Conservation (phyloP, 192 early-diverging fungal genomes). For the Umbelopsis vinacea region DNA sequence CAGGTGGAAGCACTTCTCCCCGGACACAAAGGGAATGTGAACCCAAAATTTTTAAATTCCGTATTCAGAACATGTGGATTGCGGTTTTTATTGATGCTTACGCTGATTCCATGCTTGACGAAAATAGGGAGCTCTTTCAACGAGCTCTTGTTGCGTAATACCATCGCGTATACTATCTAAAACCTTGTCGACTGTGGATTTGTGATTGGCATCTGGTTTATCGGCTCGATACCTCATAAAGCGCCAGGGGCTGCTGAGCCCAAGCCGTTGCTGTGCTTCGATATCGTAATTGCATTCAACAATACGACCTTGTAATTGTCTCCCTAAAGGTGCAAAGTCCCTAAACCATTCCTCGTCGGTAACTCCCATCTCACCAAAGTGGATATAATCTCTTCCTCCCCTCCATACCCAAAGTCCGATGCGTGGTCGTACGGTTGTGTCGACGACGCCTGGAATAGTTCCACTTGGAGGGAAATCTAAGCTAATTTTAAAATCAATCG, state of each 20-base stretch:
- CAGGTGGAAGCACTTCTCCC: neutral
- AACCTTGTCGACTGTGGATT: slow-evolving; percentile 60
- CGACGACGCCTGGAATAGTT: slow-evolving; percentile 31
- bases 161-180: slow-evolving; percentile 73
- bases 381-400: slow-evolving; percentile 40
- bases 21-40: neutral
- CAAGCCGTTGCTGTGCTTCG: slow-evolving; percentile 27
- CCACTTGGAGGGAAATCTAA: slow-evolving; percentile 33
- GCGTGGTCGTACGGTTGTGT: slow-evolving; percentile 39
- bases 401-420: slow-evolving; percentile 59
- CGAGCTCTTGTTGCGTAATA: slow-evolving; percentile 61
- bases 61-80: neutral
- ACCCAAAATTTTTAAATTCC: neutral
- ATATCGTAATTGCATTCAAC: slow-evolving; percentile 69
- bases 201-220: slow-evolving; percentile 76
- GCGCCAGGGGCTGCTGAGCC: slow-evolving; percentile 57
- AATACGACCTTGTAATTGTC: slow-evolving; percentile 56
- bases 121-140: slow-evolving; percentile 36
- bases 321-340: slow-evolving; percentile 40
- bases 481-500: slow-evolving; percentile 72
- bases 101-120: slow-evolving; percentile 42
- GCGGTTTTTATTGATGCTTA: slow-evolving; percentile 16
- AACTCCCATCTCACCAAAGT: slow-evolving; percentile 60
- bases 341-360: slow-evolving; percentile 57
- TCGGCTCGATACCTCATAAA: slow-evolving; percentile 84